Conservation (phyloP, 768 basidiomycete species). For the Tulasnella sp. region DNA sequence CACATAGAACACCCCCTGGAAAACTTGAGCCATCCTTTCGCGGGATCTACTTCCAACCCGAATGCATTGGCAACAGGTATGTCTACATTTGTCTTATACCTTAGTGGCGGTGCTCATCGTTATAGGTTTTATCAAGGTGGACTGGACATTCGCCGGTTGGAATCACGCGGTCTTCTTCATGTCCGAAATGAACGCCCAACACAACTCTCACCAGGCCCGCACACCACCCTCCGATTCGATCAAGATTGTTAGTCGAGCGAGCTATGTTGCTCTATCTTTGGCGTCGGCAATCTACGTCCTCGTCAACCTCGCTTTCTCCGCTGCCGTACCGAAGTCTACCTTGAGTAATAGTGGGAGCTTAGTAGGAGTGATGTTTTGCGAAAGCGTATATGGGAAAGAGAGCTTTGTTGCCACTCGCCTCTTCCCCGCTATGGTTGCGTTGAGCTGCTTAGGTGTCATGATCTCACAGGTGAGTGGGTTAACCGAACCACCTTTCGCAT, state of each 20-base stretch:
- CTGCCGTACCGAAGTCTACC: conserved; percentile 20
- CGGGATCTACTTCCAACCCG: conserved; percentile 23
- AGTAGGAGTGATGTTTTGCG: conserved; percentile 20
- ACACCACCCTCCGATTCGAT: conserved; percentile 33
- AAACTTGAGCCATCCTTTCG: conserved; percentile 27
- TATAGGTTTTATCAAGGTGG: conserved; percentile 25
- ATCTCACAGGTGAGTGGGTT: background rate
- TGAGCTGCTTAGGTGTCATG: conserved; percentile 4
- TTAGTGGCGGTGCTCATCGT: too few species aligned
- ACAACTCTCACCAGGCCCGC: background rate
- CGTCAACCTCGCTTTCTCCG: conserved; percentile 32
- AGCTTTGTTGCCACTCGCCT: conserved; percentile 10
- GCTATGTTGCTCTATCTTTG: conserved; percentile 35
- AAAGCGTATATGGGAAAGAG: conserved; percentile 19
- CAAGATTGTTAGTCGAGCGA: conserved; percentile 37
- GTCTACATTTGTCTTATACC: too few species aligned
- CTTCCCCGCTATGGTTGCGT: conserved; percentile 6
- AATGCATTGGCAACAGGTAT: conserved; percentile 20
- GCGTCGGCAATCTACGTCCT: conserved; percentile 42
- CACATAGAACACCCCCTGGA: conserved; percentile 24
- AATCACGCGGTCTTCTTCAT: conserved; percentile 40
- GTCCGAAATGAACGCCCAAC: conserved; percentile 28
- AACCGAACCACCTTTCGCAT: background rate
- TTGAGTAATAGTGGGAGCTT: conserved; percentile 18
- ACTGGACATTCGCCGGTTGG: conserved; percentile 27